Evolutionary conservation across 306 rosid genomes (phyloP), one percentile per base, ranked within the genome.

Genomic region (Quercus robur): DNA sequence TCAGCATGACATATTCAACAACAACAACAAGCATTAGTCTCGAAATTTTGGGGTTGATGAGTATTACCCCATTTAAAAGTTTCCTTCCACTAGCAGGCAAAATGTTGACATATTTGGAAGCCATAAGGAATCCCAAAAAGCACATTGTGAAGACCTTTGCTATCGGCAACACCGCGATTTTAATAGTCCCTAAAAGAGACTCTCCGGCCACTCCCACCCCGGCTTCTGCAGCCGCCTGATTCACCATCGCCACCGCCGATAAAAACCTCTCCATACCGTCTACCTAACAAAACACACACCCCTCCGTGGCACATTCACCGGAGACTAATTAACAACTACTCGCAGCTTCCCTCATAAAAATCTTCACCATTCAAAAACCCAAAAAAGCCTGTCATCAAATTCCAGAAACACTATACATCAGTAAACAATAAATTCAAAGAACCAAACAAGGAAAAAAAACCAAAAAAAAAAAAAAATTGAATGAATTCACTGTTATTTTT

Each of bases 61-160:
- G 11, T 41, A 41, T 41, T 83, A 93, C 99, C 94, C 97, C 97
- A 81, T 96, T 96, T 78, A 96, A 81, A 20, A 93, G 97, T 79
- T 86, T 93, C 74, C 99, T 91, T 58, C 99, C 99, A 55, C 82
- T 75, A 70, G 99, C 91, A 10, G 97, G 93, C 80, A 96, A 85
- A 31, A 96, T 89, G 74, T 93, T 87, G 26, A 93, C 92, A 84
- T 84, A 90, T 88, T 91, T 96, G 70, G 99, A 91, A 78, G 99
- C 99, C 99, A 96, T 93, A 3, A 96, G 92, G 75, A 93, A 88
- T 3, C 99, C 99, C 93, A 96, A 84, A 46, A 87, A 84, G 74
- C 99, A 96, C 75, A 93, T 81, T 10, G 97, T 90, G 84, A 93
- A 90, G 9, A 96, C 98, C 84, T 96, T 96, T 14, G 97, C 94